Base-by-base conservation (phyloP, 23 red algal genomes). In the Chondrus crispus region DNA sequence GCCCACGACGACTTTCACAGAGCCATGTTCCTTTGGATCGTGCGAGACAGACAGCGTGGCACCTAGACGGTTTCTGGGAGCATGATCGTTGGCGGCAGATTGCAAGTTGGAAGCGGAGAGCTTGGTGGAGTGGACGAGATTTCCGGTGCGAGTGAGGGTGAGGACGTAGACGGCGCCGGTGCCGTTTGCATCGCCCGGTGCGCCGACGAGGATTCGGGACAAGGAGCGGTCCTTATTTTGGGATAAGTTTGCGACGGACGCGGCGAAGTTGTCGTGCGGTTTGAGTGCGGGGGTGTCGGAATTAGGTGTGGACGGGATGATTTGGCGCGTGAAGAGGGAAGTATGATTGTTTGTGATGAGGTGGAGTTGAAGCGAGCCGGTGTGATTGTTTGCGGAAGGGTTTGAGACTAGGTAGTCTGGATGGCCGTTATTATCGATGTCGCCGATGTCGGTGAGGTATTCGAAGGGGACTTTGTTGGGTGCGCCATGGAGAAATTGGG, bases 381-480 rank as follows among this genome's bases (percentile, higher is more conserved):
- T 73, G n/a, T 77, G 42, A 39, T 74, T 51, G 36, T 48, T 81
- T 9, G 76, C 75, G 5, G 44, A 24, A 46, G 79, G 62, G 52
- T 82, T 84, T n/a, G 76, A 42, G 12, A 92, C 89, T 5, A 92
- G 42, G 63, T 51, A 92, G 73, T 92, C 89, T 43, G 42, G 62
- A 55, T 74, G 71, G 0, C 89, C 89, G 30, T 92, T 92, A 9
- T 46, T 77, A 46, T 92, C 89, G 75, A 92, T 58, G 46, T 92
- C 89, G 19, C 89, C 89, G 24, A 92, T 53, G 38, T 46, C 43
- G 10, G 89, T 84, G 46, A 92, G 76, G 14, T 78, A 76, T 53
- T 89, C 68, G n/a, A n/a, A n/a, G n/a, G n/a, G n/a, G n/a, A n/a
- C n/a, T n/a, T n/a, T n/a, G n/a, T n/a, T n/a, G n/a, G n/a, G n/a